These are phyloP conservation scores for Neurospora africana DNA, from an alignment of 495 filamentous ascomycete genomes.

Conservation along the genomic window DNA sequence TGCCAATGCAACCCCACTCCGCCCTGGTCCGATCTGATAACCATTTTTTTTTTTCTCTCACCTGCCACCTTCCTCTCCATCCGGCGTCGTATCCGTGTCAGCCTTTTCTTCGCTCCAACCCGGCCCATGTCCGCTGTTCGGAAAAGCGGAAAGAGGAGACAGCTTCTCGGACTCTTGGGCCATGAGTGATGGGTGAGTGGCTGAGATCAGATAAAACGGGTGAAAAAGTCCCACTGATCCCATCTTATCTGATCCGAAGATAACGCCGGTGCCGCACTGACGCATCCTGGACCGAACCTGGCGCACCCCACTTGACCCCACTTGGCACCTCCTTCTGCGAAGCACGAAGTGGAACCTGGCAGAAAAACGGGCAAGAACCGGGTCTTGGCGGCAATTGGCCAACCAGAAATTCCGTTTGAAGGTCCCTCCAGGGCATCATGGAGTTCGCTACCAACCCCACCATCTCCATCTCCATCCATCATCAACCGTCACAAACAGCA, in stretches of 20 bases:
- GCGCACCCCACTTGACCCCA: constrained; percentile 5
- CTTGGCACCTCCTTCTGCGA: constrained; percentile 10
- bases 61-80: not conserved
- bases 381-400: not conserved
- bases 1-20: not conserved
- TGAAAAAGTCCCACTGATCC: constrained; percentile 9
- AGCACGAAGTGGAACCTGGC: constrained; percentile 9
- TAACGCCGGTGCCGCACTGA: constrained; percentile 33
- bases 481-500: not conserved
- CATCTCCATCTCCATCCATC: not conserved
- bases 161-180: not conserved
- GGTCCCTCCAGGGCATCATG: too few species aligned
- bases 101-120: not conserved
- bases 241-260: constrained; percentile 46
- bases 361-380: constrained; percentile 5
- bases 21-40: constrained; percentile 24
- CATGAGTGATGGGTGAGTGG: not conserved
- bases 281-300: not conserved
- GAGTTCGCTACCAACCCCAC: not conserved
- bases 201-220: not conserved
- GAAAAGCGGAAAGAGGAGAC: constrained; percentile 6
- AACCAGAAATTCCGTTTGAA: not conserved
- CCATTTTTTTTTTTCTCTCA: constrained; percentile 10
- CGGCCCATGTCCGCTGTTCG: constrained; percentile 7
- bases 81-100: constrained; percentile 3